Percentiles rank a stretch among this genome's conserved stretches.
Conservation (phyloP, 2,329 filamentous ascomycete genomes). For the Aspergillus sp. region DNA sequence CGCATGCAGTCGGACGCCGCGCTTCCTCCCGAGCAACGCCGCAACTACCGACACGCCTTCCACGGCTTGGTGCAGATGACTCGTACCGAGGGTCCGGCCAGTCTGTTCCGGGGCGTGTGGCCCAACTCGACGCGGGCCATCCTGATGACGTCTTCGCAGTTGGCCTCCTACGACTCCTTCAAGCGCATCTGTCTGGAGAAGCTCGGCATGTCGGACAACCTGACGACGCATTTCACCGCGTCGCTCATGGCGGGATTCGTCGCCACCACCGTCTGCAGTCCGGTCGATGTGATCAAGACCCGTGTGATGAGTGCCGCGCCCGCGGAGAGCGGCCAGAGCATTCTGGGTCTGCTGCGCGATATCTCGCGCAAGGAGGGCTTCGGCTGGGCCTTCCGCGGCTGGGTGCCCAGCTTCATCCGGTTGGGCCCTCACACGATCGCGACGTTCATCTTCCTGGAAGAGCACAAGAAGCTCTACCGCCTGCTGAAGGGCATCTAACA, state of each 20-base stretch:
- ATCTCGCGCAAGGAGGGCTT: slow-evolving; percentile 59
- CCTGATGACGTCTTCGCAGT: slow-evolving; percentile 65
- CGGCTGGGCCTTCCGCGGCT: slow-evolving; percentile 65
- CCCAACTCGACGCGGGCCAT: slow-evolving; percentile 62
- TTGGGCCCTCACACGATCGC: slow-evolving; percentile 65
- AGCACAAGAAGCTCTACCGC: slow-evolving; percentile 65
- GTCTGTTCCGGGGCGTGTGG: slow-evolving; percentile 75
- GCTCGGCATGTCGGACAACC: slow-evolving; percentile 54
- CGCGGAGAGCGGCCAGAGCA: slow-evolving; percentile 40
- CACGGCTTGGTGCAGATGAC: slow-evolving; percentile 85
- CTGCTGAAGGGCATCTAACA: slow-evolving; percentile 42
- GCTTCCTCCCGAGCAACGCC: slow-evolving; percentile 68
- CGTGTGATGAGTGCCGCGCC: slow-evolving; percentile 59
- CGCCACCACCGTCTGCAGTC: slow-evolving; percentile 65
- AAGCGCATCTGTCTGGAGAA: slow-evolving; percentile 56
- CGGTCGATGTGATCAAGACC: slow-evolving; percentile 67
- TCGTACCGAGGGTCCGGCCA: slow-evolving; percentile 73
- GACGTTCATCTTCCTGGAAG: slow-evolving; percentile 66
- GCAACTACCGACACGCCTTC: slow-evolving; percentile 86
- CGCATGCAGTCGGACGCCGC: slow-evolving; percentile 95
- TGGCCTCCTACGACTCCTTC: slow-evolving; percentile 64
- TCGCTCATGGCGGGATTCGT: slow-evolving; percentile 64
- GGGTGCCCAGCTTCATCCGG: slow-evolving; percentile 66
- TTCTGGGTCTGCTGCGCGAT: slow-evolving; percentile 51
- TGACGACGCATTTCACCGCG: slow-evolving; percentile 62